Evolutionary conservation across 2,329 filamentous ascomycete genomes (phyloP), one percentile per base, ranked within the genome.

Genomic region (Aspergillus fumigatiaffinis): DNA sequence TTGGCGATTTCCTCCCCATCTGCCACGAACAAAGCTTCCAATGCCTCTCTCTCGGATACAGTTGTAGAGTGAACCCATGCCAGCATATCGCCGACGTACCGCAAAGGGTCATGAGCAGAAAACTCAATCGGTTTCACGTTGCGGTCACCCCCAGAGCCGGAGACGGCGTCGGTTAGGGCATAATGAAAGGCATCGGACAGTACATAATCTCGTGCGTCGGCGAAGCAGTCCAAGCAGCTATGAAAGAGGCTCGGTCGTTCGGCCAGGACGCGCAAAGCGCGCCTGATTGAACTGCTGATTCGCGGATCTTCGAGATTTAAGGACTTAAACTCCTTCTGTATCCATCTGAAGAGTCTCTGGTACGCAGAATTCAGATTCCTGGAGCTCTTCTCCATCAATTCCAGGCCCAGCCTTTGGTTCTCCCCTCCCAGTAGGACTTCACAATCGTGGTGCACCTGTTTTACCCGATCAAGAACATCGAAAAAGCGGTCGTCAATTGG

Each of bases 11-110:
- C 91, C 60, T 94, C 90, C 2, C 90, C 92, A 60, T 97, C 92
- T 0, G 89, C 88, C 46, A 97, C 87, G 69, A 99, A 99, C 0
- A 99, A 79, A 1, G 91, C 86, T 72, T 97, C 93, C 5, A 99
- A 80, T 0, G 92, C 92, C 74, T 99, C 94, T 53, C 90, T 85
- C 73, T 99, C 94, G 32, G 93, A 95, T 1, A 99, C 94, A 0
- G 93, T 88, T 2, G 92, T 90, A 0, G 94, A 96, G 72, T 99
- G 94, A 5, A 89, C 87, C 94, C 94, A 99, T 4, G 94, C 94
- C 14, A 99, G 82, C 92, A 99, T 99, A 70, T 99, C 94, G 53
- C 94, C 92, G 2, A 95, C 87, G 72, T 97, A 97, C 21, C 94
- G 86, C 26, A 97, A 77, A 1, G 91, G 88, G 68, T 99, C 94